Base-by-base conservation (phyloP, 306 rosid genomes). In the Abrus precatorius region DNA sequence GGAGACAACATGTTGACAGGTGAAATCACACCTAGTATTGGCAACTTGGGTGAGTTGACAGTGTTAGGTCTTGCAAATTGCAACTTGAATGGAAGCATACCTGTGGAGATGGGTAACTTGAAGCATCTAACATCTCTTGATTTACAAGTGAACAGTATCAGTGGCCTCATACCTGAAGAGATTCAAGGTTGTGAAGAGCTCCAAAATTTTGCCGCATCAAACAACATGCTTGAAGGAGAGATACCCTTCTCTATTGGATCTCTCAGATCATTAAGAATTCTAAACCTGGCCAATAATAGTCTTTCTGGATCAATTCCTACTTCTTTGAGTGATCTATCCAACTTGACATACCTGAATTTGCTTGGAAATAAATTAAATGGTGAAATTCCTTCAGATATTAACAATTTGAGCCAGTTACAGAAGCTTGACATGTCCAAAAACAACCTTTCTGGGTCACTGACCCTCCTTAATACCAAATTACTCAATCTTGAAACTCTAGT, bases 211-310 rank as follows among this genome's bases (percentile, higher is more conserved):
- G 89, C 91, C 56, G 94, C 84, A 50, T 90, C 94, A n/a, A 91
- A 91, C 84, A 93, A 93, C 84, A 77, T 77, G 81, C 91, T 93
- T 12, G 76, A 87, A 75, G 94, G 98, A 34, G 85, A 83, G 36
- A 75, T 93, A 83, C 90, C 94, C 59, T 75, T 81, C 60, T 81
- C 89, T 10, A 30, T 88, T 20, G 97, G 92, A 56, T 85, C 80
- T 36, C 88, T 93, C 29, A 72, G 45, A 69, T 87, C 91, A 52
- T 75, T 93, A 44, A 85, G 85, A 66, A 74, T 91, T 74, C 80
- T 93, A 76, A 93, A 93, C 78, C 87, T 93, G 48, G 98, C 94
- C 20, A 93, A 93, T 80, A 93, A 93, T 72, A 88, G 84, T 78
- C 83, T 93, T 32, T 90, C 92, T 72, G 98, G 97, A 29, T 64